phyloP scores from a whole-genome alignment of 345 rosid genomes.

The Arabis hirsuta region DNA sequence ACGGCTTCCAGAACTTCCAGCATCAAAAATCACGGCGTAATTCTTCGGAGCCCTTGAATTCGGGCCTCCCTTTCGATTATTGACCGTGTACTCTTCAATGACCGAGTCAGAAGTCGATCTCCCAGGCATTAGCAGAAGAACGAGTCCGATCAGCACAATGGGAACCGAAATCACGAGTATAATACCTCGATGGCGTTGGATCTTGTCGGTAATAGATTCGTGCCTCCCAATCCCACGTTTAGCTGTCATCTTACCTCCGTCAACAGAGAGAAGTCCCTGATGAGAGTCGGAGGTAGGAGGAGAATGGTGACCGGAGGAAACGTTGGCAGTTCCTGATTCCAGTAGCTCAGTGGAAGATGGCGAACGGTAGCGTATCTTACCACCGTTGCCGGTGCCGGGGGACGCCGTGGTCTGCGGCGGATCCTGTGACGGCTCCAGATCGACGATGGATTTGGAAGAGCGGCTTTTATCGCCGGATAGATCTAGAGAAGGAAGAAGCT shows the following conservation, averaged over 20 bases:
- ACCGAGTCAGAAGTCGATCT: conserved; percentile 50
- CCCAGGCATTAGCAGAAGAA: conserved; percentile 66
- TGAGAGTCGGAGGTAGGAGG: conserved; percentile 48
- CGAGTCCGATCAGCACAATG: conserved; percentile 58
- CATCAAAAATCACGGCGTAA: conserved; percentile 88
- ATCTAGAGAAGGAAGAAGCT: conserved; percentile 19
- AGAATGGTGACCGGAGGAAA: conserved; percentile 34
- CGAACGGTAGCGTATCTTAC: conserved; percentile 92
- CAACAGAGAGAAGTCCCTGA: conserved; percentile 44
- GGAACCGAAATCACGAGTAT: conserved; percentile 72
- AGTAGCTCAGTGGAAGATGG: conserved; percentile 69
- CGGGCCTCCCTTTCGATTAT: conserved; percentile 56
- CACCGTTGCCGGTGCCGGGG: conserved; percentile 65
- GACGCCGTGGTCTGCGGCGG: conserved; percentile 61
- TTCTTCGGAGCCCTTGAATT: conserved; percentile 47
- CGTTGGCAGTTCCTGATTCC: conserved; percentile 45
- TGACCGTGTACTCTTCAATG: conserved; percentile 50
- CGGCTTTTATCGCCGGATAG: conserved; percentile 3
- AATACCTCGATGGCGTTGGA: conserved; percentile 68
- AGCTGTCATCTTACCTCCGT: conserved; percentile 55
- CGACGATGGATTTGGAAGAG: conserved; percentile 20
- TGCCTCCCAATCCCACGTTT: conserved; percentile 56
- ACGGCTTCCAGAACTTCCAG: conserved; percentile 98
- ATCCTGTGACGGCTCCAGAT: conserved; percentile 86
- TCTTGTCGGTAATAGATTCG: conserved; percentile 74